phyloP scores from a whole-genome alignment of 1,284 basidiomycete species.

The Cryptococcus sp. region DNA sequence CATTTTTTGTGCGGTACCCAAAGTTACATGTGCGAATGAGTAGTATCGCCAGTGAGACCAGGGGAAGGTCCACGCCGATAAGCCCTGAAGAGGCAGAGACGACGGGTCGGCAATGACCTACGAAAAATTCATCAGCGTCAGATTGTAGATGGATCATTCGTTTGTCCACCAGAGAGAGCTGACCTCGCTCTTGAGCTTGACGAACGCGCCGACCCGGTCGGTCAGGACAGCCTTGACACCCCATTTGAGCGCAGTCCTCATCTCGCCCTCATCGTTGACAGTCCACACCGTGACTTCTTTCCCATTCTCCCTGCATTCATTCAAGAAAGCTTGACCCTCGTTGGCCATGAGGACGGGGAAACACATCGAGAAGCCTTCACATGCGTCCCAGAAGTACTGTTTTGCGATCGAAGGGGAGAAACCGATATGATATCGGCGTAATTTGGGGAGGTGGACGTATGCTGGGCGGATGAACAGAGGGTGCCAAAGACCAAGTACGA shows the following conservation, averaged over 20 bases:
- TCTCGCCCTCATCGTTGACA: constrained; percentile 85
- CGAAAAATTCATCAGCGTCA: neutral
- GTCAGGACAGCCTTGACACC: constrained; percentile 89
- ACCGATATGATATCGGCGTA: constrained; percentile 86
- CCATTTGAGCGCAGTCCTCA: constrained; percentile 92
- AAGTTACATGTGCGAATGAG: constrained; percentile 47
- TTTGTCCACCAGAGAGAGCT: constrained; percentile 10
- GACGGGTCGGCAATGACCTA: constrained; percentile 38
- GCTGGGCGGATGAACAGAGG: constrained; percentile 83
- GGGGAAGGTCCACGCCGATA: constrained; percentile 41
- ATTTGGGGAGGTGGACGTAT: constrained; percentile 68
- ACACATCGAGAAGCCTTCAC: constrained; percentile 83
- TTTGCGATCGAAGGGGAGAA: constrained; percentile 67
- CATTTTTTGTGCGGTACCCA: constrained; percentile 19
- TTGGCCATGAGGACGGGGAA: constrained; percentile 71
- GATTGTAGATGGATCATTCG: neutral
- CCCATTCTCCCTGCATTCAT: constrained; percentile 73
- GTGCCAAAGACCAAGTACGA: constrained; percentile 88
- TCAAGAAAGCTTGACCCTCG: constrained; percentile 69
- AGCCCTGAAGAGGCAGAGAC: constrained; percentile 33
- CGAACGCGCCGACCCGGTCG: constrained; percentile 58
- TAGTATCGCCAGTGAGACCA: constrained; percentile 53
- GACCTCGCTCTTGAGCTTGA: constrained; percentile 46
- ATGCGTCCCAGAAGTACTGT: constrained; percentile 89
- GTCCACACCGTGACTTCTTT: constrained; percentile 97